phyloP scores from a whole-genome alignment of 1,139 yeast species.

The Schizosaccharomyces versatilis region DNA sequence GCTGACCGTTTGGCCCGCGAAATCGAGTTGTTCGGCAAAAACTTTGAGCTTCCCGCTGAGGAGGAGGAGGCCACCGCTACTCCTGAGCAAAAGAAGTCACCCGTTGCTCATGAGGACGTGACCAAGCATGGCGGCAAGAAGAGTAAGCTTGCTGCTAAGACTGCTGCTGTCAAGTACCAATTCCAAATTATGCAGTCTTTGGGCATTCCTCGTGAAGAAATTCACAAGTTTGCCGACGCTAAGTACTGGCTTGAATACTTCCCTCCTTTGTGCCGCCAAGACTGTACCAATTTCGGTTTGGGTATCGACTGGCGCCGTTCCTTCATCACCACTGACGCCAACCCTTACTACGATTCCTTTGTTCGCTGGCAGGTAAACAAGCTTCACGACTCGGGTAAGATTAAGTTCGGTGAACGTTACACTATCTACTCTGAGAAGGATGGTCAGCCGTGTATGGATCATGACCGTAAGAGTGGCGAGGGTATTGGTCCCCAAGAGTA shows the following conservation, averaged over 20 bases:
- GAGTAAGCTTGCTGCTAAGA: slow-evolving; percentile 78
- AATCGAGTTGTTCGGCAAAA: slow-evolving; percentile 70
- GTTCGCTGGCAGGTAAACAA: slow-evolving; percentile 92
- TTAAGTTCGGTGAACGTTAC: slow-evolving; percentile 94
- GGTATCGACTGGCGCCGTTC: slow-evolving; percentile 98
- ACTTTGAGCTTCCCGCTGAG: slow-evolving; percentile 36
- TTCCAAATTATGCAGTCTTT: slow-evolving; percentile 88
- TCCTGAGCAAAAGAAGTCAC: slow-evolving; percentile 11
- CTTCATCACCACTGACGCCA: slow-evolving; percentile 80
- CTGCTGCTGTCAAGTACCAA: slow-evolving; percentile 85
- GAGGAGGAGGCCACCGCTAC: slow-evolving; percentile 20
- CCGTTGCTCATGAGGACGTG: slow-evolving; percentile 40
- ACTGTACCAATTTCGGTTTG: slow-evolving; percentile 69
- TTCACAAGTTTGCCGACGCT: slow-evolving; percentile 72
- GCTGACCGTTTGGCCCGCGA: slow-evolving; percentile 92
- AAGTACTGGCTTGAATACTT: slow-evolving; percentile 70
- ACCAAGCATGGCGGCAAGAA: slow-evolving; percentile 83
- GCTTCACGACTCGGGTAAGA: slow-evolving; percentile 66
- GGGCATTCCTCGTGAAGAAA: slow-evolving; percentile 66
- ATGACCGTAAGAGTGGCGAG: slow-evolving; percentile 92
- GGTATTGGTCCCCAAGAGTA: slow-evolving; percentile 94
- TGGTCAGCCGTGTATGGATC: slow-evolving; percentile 99
- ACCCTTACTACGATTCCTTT: slow-evolving; percentile 86
- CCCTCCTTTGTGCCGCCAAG: slow-evolving; percentile 72
- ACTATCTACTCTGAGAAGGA: slow-evolving; percentile 93